phyloP scores from a whole-genome alignment of 345 rosid genomes.

The Camelina sativa region DNA sequence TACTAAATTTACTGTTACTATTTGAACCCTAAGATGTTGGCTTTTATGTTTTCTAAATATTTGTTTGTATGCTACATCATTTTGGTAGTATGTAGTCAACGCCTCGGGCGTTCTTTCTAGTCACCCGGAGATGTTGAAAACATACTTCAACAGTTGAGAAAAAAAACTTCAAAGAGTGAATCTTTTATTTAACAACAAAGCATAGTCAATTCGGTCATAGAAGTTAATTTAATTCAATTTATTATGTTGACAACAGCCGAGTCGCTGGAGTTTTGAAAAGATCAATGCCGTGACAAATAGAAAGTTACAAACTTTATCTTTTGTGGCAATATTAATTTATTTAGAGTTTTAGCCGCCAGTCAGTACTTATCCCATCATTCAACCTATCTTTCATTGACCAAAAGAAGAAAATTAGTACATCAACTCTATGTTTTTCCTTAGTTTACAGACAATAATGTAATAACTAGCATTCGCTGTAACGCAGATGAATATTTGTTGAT shows the following conservation, averaged over 20 bases:
- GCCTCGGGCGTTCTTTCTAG: too few species aligned
- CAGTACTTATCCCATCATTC: background rate
- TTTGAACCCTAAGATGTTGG: too few species aligned
- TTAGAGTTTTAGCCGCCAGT: constrained; percentile 8
- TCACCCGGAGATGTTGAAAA: background rate
- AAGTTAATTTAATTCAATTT: background rate
- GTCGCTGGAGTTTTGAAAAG: constrained; percentile 3
- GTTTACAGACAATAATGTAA: too few species aligned
- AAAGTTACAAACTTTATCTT: constrained; percentile 21
- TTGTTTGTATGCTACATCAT: too few species aligned
- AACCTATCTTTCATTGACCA: too few species aligned
- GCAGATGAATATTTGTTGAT: too few species aligned
- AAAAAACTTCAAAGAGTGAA: background rate
- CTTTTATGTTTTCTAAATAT: too few species aligned
- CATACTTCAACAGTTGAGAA: background rate
- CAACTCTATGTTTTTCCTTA: too few species aligned
- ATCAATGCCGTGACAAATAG: constrained; percentile 30
- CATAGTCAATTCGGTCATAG: background rate
- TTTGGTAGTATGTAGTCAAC: background rate
- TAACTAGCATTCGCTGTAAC: too few species aligned
- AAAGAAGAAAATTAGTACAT: too few species aligned
- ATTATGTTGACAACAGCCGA: background rate
- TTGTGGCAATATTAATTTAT: background rate
- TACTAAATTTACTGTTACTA: too few species aligned
- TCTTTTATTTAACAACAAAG: background rate